These are phyloP conservation scores for Terana coerulea DNA, from an alignment of 768 basidiomycete genomes.

Conservation along the genomic window DNA sequence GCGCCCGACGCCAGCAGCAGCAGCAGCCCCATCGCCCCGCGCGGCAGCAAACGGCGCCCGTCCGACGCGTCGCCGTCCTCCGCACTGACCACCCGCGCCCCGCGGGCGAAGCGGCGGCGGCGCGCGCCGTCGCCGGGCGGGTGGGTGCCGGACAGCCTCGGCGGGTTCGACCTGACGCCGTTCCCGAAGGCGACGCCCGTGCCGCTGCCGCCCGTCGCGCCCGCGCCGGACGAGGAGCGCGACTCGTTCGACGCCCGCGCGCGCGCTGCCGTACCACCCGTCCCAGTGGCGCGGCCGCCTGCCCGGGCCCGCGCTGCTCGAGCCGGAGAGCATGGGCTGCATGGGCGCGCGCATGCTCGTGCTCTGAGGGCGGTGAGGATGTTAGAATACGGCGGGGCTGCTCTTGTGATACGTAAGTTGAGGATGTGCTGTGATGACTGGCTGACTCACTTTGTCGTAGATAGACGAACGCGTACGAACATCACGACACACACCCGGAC, in stretches of 20 bases:
- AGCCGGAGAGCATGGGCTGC: conserved; percentile 19
- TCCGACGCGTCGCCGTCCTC: too few species aligned
- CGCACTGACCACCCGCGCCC: conserved; percentile 2
- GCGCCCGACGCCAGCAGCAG: background rate
- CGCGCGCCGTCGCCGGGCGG: conserved; percentile 70
- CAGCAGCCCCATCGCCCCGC: background rate
- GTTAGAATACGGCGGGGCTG: too few species aligned
- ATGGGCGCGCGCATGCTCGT: conserved; percentile 22
- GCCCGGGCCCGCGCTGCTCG: conserved; percentile 47
- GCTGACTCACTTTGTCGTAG: too few species aligned
- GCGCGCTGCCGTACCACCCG: conserved; percentile 61
- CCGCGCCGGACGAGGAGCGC: conserved; percentile 52
- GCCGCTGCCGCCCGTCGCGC: conserved; percentile 59
- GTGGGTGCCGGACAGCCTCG: conserved; percentile 69
- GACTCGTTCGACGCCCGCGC: conserved; percentile 57
- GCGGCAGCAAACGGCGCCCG: conserved; percentile 2
- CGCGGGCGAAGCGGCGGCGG: conserved; percentile 23
- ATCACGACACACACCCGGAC: too few species aligned
- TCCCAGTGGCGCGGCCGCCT: conserved; percentile 59
- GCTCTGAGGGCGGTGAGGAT: conserved; percentile 14
- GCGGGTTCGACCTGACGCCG: conserved; percentile 55
- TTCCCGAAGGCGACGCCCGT: conserved; percentile 47
- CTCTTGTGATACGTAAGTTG: too few species aligned
- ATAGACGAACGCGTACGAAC: too few species aligned
- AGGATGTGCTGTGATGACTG: too few species aligned